Conservation (phyloP, 2,329 filamentous ascomycete species). For the Botrytis tulipae region DNA sequence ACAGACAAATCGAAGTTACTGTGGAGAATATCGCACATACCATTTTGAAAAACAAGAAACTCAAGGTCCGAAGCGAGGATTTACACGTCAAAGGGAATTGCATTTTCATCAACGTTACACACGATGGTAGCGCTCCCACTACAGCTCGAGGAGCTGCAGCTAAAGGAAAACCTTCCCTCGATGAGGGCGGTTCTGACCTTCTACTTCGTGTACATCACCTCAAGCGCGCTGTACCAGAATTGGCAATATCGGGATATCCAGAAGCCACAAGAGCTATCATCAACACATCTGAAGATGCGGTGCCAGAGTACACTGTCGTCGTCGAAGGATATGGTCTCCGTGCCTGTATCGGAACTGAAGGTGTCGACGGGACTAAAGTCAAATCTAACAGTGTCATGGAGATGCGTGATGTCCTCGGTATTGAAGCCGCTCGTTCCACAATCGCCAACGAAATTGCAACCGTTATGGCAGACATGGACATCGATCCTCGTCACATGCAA, state of each 20-base stretch:
- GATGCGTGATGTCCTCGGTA: slow-evolving; percentile 80
- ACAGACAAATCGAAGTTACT: slow-evolving; percentile 77
- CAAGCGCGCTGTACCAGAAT: slow-evolving; percentile 74
- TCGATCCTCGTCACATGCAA: slow-evolving; percentile 97
- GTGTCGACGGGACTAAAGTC: slow-evolving; percentile 74
- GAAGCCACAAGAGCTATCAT: slow-evolving; percentile 86
- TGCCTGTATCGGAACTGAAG: slow-evolving; percentile 89
- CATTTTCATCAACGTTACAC: slow-evolving; percentile 69
- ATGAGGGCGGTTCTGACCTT: slow-evolving; percentile 59
- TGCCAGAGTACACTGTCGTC: slow-evolving; percentile 59
- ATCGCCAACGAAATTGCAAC: slow-evolving; percentile 84
- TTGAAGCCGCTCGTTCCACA: slow-evolving; percentile 87
- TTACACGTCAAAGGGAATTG: slow-evolving; percentile 60
- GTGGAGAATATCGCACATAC: slow-evolving; percentile 71
- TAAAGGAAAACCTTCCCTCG: slow-evolving; percentile 37
- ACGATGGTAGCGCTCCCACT: slow-evolving; percentile 48
- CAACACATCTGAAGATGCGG: slow-evolving; percentile 57
- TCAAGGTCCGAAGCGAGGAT: slow-evolving; percentile 70
- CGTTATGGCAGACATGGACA: slow-evolving; percentile 93
- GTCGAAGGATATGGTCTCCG: slow-evolving; percentile 94
- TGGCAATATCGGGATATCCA: slow-evolving; percentile 88
- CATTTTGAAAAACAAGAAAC: slow-evolving; percentile 77
- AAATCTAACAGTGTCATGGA: slow-evolving; percentile 90
- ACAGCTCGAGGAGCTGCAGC: slow-evolving; percentile 28
- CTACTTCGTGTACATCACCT: slow-evolving; percentile 80